These are phyloP conservation scores for Ascochyta pisi DNA, from an alignment of 2,329 filamentous ascomycete species.

Conservation along the genomic window DNA sequence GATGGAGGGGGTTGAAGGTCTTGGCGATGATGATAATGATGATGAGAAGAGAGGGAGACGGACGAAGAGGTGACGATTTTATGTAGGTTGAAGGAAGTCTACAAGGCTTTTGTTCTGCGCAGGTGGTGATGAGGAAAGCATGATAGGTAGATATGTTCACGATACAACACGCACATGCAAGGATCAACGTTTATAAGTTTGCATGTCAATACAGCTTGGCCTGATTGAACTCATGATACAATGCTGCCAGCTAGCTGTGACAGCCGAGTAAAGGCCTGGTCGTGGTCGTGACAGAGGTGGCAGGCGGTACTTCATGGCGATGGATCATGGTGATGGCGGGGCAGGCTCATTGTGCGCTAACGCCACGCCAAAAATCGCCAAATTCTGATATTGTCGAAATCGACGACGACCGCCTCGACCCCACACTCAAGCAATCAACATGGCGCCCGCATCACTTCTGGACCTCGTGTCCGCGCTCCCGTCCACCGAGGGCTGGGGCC, in stretches of 20 bases:
- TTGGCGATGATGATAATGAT: neutral
- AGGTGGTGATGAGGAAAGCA: too few species aligned
- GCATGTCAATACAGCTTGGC: too few species aligned
- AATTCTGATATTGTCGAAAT: conserved; percentile 21
- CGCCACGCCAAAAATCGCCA: conserved; percentile 19
- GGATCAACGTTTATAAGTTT: too few species aligned
- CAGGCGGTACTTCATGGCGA: neutral
- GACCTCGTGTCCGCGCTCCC: conserved; percentile 58
- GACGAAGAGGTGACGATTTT: neutral
- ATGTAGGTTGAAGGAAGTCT: too few species aligned
- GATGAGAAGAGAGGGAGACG: conserved; percentile 8
- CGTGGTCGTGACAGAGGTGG: too few species aligned
- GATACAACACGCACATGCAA: too few species aligned
- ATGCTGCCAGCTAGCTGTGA: too few species aligned
- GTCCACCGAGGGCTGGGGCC: conserved; percentile 73
- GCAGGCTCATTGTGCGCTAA: conserved; percentile 10
- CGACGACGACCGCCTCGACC: conserved; percentile 12
- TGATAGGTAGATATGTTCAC: too few species aligned
- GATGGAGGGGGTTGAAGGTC: conserved; percentile 1
- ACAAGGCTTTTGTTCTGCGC: too few species aligned
- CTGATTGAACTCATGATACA: too few species aligned
- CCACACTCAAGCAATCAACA: conserved; percentile 37
- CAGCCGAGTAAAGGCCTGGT: too few species aligned
- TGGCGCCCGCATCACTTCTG: conserved; percentile 56
- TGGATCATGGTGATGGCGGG: conserved; percentile 5